These are phyloP conservation scores for Leishmania martiniquensis DNA, from an alignment of 208 protist genomes.

Conservation along the genomic window DNA sequence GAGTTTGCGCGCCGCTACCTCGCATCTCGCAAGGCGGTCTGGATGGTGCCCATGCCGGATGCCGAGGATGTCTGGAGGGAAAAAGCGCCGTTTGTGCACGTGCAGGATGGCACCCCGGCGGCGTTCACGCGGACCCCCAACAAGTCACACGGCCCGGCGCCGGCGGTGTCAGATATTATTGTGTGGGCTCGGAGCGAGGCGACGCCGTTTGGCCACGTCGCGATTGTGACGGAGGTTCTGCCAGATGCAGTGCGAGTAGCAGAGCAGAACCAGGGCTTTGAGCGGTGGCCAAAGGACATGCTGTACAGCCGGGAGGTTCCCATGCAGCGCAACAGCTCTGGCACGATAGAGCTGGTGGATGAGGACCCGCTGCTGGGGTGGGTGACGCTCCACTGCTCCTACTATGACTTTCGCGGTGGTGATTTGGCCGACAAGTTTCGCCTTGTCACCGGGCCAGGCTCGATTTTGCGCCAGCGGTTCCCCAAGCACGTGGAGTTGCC, in stretches of 20 bases:
- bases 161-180: constrained; percentile 56
- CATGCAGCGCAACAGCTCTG: constrained; percentile 23
- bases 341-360: constrained; percentile 45
- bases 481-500: constrained; percentile 48
- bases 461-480: constrained; percentile 55
- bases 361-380: constrained; percentile 66
- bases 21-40: constrained; percentile 67
- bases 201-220: constrained; percentile 65
- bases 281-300: constrained; percentile 45
- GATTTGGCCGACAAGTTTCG: constrained; percentile 69
- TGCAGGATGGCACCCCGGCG: constrained; percentile 34
- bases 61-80: constrained; percentile 59
- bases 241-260: constrained; percentile 44
- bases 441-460: constrained; percentile 40
- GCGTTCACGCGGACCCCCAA: constrained; percentile 39
- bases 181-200: constrained; percentile 55
- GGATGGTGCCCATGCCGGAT: constrained; percentile 53
- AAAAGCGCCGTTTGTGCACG: constrained; percentile 29
- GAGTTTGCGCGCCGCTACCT: constrained; percentile 80
- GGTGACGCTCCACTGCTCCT: constrained; percentile 46
- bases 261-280: constrained; percentile 79
- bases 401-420: constrained; percentile 52
- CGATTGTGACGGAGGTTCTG: constrained; percentile 50
- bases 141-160: constrained; percentile 27
- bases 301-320: constrained; percentile 60